phyloP scores from a whole-genome alignment of 176 grass and related monocot genomes.

The Ensete ventricosum region DNA sequence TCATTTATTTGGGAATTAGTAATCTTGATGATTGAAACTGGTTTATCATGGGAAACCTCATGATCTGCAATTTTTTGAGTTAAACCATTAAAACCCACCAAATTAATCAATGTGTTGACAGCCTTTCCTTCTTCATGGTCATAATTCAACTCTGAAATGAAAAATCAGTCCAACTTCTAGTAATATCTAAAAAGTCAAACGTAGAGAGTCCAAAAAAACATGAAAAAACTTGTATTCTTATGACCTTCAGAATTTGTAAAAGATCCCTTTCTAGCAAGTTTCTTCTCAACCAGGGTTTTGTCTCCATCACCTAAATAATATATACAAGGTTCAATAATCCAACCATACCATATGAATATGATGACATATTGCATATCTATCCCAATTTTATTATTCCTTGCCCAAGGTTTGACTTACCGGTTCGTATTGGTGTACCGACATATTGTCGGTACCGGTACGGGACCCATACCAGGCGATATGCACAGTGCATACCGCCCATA shows the following conservation, averaged over 20 bases:
- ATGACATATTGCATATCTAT: slow-evolving; percentile 23
- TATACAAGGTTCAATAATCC: not conserved
- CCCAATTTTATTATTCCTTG: slow-evolving; percentile 16
- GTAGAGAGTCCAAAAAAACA: not conserved
- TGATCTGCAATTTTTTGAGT: slow-evolving; percentile 27
- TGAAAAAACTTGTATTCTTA: not conserved
- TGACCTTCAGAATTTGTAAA: not conserved
- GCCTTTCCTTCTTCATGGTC: slow-evolving; percentile 15
- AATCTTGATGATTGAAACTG: slow-evolving; percentile 16
- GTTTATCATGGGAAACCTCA: slow-evolving; percentile 31
- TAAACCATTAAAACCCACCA: slow-evolving; percentile 24
- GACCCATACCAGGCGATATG: too few relatives aligned
- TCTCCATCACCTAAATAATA: slow-evolving; percentile 13
- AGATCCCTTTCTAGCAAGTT: not conserved
- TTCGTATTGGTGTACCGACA: too few relatives aligned
- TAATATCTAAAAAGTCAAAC: not conserved
- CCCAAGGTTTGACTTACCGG: too few relatives aligned
- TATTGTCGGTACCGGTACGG: too few relatives aligned
- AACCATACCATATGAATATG: not conserved
- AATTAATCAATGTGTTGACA: slow-evolving; percentile 11
- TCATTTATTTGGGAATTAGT: slow-evolving; percentile 9
- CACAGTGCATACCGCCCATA: too few relatives aligned
- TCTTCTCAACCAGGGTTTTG: not conserved
- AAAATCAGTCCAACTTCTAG: slow-evolving; percentile 1
- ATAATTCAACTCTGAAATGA: slow-evolving; percentile 18